Evolutionary conservation across 2,329 filamentous ascomycete genomes (phyloP).

Genomic region (Trichophyton equinum): DNA sequence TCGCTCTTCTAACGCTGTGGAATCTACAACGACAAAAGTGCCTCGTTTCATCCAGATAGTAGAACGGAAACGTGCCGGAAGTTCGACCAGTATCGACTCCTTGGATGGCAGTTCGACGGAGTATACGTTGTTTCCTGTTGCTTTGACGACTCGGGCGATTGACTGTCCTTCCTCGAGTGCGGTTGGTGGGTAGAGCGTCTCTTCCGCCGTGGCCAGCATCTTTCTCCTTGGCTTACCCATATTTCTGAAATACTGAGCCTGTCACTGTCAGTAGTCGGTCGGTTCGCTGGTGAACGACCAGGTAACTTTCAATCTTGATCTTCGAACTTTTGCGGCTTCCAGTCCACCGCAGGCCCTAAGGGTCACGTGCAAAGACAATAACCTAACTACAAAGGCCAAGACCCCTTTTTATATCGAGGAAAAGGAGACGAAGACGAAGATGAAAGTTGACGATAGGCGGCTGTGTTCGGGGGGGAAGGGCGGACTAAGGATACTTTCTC

Average conservation of each 20-base stretch:
- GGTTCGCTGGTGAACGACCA: too few species aligned
- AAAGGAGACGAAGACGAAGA: not conserved
- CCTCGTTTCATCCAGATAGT: conserved; percentile 89
- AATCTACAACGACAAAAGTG: conserved; percentile 75
- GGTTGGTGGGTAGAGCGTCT: conserved; percentile 50
- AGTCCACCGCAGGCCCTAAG: too few species aligned
- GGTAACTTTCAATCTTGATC: too few species aligned
- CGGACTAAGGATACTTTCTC: too few species aligned
- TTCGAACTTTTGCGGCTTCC: too few species aligned
- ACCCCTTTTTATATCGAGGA: not conserved
- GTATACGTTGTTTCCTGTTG: conserved; percentile 83
- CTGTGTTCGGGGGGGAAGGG: too few species aligned
- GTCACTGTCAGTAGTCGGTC: not conserved
- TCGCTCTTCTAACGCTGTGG: conserved; percentile 48
- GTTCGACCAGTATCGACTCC: conserved; percentile 59
- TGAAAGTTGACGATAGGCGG: not conserved
- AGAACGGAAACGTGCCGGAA: conserved; percentile 74
- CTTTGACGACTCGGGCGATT: conserved; percentile 67
- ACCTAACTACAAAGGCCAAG: not conserved
- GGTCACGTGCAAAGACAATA: not conserved
- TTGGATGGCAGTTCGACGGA: conserved; percentile 58
- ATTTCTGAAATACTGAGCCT: not conserved
- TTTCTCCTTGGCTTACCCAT: conserved; percentile 69
- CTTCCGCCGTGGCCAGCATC: conserved; percentile 64
- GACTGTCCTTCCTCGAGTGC: conserved; percentile 40